phyloP scores from a whole-genome alignment of 2,329 filamentous ascomycete genomes.

The Exserohilum turcica region DNA sequence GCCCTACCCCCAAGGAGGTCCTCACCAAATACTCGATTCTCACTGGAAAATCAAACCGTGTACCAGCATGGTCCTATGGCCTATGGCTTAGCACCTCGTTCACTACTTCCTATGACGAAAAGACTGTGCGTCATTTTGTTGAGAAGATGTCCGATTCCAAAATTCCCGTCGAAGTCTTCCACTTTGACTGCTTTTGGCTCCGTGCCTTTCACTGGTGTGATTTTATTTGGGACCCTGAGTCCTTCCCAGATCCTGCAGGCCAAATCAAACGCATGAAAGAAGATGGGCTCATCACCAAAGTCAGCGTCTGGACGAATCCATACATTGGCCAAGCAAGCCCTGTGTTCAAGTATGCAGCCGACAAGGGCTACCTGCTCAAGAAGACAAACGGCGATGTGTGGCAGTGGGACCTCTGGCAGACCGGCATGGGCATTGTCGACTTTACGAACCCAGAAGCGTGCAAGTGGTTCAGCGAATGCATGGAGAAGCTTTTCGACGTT shows the following conservation, averaged over 20 bases:
- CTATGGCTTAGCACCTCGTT: conserved; percentile 79
- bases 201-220: conserved; percentile 76
- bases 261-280: conserved; percentile 69
- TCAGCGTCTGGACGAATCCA: conserved; percentile 78
- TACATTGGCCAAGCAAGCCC: conserved; percentile 73
- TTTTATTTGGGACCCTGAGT: conserved; percentile 70
- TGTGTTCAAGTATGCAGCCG: conserved; percentile 67
- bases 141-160: conserved; percentile 69
- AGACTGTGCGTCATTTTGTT: conserved; percentile 69
- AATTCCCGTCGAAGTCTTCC: conserved; percentile 72
- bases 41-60: conserved; percentile 67
- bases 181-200: conserved; percentile 81
- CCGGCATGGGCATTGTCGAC: conserved; percentile 75
- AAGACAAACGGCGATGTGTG: conserved; percentile 71
- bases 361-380: conserved; percentile 72
- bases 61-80: conserved; percentile 76
- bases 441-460: conserved; percentile 74
- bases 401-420: conserved; percentile 80
- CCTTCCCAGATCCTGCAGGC: conserved; percentile 70
- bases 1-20: conserved; percentile 72
- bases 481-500: conserved; percentile 68
- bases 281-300: conserved; percentile 62
- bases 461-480: conserved; percentile 66
- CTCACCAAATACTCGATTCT: conserved; percentile 69
- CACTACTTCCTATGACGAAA: conserved; percentile 73